phyloP scores from a whole-genome alignment of 352 stramenopile genomes.

The Pythium vanterpoolii region DNA sequence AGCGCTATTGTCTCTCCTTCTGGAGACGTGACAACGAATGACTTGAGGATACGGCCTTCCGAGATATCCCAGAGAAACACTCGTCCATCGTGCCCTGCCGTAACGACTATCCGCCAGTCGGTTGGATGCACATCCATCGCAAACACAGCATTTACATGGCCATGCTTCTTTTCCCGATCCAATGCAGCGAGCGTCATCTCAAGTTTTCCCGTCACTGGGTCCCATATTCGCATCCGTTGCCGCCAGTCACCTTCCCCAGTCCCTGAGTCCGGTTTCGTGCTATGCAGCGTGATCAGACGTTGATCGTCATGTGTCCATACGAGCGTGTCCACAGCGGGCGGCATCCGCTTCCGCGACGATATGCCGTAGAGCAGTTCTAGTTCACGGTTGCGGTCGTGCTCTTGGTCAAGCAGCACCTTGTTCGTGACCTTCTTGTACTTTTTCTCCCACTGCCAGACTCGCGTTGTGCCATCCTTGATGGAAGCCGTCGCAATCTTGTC shows the following conservation, averaged over 20 bases:
- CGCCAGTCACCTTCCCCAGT: constrained; percentile 25
- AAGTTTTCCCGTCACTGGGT: constrained; percentile 28
- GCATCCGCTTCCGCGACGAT: constrained; percentile 15
- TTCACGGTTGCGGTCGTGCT: constrained; percentile 22
- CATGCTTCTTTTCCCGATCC: constrained; percentile 27
- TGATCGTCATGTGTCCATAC: constrained; percentile 32
- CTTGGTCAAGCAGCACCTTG: constrained; percentile 23
- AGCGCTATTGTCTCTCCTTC: constrained; percentile 39
- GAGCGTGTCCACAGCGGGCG: constrained; percentile 33
- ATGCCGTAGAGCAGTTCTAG: constrained; percentile 23
- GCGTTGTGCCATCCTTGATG: constrained; percentile 78
- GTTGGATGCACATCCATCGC: constrained; percentile 53
- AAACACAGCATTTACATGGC: constrained; percentile 45
- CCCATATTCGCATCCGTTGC: constrained; percentile 37
- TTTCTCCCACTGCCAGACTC: constrained; percentile 35
- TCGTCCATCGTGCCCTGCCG: constrained; percentile 51
- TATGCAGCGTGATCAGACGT: constrained; percentile 37
- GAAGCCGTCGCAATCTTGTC: constrained; percentile 88
- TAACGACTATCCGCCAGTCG: constrained; percentile 44
- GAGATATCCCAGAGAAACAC: constrained; percentile 60
- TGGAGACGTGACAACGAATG: constrained; percentile 26
- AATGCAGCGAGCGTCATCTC: constrained; percentile 31
- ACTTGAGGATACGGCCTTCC: constrained; percentile 29
- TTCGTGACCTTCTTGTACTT: constrained; percentile 31
- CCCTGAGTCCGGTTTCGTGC: constrained; percentile 31